These are phyloP conservation scores for Lentinula raphanica DNA, from an alignment of 768 basidiomycete genomes.

Conservation along the genomic window DNA sequence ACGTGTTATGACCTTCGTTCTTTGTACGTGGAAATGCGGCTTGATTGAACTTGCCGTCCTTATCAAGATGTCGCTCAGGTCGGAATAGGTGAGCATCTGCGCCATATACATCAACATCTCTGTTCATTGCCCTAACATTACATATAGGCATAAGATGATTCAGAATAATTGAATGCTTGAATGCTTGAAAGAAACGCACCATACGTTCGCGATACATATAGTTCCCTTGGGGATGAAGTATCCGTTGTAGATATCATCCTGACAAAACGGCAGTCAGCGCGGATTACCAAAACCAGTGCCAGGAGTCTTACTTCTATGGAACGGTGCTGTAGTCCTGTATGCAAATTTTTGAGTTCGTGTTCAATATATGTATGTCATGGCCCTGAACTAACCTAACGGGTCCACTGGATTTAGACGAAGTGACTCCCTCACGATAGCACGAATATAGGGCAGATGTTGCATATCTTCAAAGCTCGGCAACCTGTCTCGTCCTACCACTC, in stretches of 20 bases:
- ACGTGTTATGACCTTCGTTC: conserved; percentile 7
- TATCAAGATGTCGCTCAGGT: conserved; percentile 3
- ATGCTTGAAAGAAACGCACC: no score
- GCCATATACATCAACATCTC: background rate
- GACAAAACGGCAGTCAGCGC: background rate
- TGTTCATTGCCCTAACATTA: background rate
- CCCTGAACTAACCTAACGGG: background rate
- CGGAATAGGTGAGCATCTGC: background rate
- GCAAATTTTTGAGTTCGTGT: background rate
- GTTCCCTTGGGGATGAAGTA: conserved; percentile 2
- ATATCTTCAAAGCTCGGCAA: conserved; percentile 10
- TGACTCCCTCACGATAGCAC: conserved; percentile 6
- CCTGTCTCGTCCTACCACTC: conserved; percentile 14
- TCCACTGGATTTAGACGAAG: background rate
- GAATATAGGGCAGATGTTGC: conserved; percentile 11
- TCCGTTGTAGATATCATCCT: conserved; percentile 1
- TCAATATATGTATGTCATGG: no score
- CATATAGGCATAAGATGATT: background rate
- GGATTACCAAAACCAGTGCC: background rate
- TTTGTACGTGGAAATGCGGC: background rate
- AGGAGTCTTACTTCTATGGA: background rate
- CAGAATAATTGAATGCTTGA: background rate
- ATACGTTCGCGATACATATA: background rate
- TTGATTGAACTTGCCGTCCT: background rate
- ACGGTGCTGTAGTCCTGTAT: background rate